phyloP scores from a whole-genome alignment of 768 basidiomycete species.

The Tulasnella sp. region DNA sequence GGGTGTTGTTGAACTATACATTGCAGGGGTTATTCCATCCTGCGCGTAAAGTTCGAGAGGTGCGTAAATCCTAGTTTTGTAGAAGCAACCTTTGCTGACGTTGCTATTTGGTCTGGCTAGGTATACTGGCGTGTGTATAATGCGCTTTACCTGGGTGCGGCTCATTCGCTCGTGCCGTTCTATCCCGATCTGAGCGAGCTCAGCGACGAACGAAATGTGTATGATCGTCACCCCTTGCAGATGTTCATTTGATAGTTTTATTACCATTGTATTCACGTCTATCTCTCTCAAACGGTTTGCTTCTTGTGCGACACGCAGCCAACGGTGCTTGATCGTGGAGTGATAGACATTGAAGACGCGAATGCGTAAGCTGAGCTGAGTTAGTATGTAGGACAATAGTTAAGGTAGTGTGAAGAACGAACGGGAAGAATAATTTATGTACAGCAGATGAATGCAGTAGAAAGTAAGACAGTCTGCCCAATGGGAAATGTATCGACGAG shows the following conservation, averaged over 20 bases:
- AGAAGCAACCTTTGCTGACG: neutral
- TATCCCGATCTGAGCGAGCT: conserved; percentile 85
- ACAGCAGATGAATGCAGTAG: no score
- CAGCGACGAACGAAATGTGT: conserved; percentile 82
- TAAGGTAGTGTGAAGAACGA: no score
- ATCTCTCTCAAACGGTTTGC: no score
- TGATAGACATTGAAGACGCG: no score
- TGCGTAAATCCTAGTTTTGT: conserved; percentile 28
- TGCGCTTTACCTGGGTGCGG: conserved; percentile 79
- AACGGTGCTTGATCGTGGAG: no score
- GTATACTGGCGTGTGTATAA: conserved; percentile 95
- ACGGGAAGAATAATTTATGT: no score
- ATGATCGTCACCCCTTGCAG: conserved; percentile 72
- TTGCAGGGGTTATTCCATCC: conserved; percentile 96
- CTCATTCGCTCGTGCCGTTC: conserved; percentile 88
- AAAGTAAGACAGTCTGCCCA: no score
- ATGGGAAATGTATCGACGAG: no score
- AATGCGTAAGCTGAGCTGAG: no score
- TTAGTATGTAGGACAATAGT: no score
- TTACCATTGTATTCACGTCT: neutral
- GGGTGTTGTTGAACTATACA: conserved; percentile 81
- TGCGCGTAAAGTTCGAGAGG: conserved; percentile 91
- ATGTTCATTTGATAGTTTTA: conserved; percentile 49
- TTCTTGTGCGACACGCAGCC: no score
- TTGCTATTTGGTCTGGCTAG: conserved; percentile 22